Conservation (phyloP, 2,329 filamentous ascomycete species). For the Exutisphaerella laricina region DNA sequence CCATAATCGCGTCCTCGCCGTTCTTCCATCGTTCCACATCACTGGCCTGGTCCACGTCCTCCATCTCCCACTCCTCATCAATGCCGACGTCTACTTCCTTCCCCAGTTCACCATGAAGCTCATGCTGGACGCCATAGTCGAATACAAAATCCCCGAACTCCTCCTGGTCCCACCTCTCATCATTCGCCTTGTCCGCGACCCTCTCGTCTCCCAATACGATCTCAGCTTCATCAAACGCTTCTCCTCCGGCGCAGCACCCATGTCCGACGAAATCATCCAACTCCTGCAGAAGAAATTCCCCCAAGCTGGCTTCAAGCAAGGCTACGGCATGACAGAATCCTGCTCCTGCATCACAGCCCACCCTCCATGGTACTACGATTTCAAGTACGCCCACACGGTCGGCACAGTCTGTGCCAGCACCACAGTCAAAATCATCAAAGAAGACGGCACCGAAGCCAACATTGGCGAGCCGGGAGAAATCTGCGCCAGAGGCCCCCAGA, state of each 20-base stretch:
- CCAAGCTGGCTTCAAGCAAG: constrained; percentile 54
- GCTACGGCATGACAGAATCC: constrained; percentile 62
- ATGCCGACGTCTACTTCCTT: constrained; percentile 62
- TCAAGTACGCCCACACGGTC: constrained; percentile 53
- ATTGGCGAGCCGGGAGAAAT: constrained; percentile 52
- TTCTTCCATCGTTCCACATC: constrained; percentile 59
- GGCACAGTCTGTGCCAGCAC: constrained; percentile 55
- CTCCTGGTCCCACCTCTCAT: constrained; percentile 57
- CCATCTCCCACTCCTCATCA: constrained; percentile 57
- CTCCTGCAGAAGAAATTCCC: constrained; percentile 54
- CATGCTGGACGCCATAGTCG: constrained; percentile 50
- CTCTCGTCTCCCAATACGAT: constrained; percentile 51
- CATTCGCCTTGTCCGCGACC: constrained; percentile 55
- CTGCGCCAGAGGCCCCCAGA: constrained; percentile 49
- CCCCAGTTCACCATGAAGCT: constrained; percentile 57
- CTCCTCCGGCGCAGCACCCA: constrained; percentile 56
- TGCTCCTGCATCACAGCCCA: constrained; percentile 60
- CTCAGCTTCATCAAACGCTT: constrained; percentile 52
- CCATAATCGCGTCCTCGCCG: constrained; percentile 50
- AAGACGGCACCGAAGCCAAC: constrained; percentile 50
- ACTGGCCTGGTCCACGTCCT: constrained; percentile 59
- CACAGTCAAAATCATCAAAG: constrained; percentile 55
- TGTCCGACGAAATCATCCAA: constrained; percentile 53
- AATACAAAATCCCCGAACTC: constrained; percentile 52
- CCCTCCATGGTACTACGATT: constrained; percentile 51